Evolutionary conservation across 306 rosid genomes (phyloP).

Genomic region (Senna siamea): DNA sequence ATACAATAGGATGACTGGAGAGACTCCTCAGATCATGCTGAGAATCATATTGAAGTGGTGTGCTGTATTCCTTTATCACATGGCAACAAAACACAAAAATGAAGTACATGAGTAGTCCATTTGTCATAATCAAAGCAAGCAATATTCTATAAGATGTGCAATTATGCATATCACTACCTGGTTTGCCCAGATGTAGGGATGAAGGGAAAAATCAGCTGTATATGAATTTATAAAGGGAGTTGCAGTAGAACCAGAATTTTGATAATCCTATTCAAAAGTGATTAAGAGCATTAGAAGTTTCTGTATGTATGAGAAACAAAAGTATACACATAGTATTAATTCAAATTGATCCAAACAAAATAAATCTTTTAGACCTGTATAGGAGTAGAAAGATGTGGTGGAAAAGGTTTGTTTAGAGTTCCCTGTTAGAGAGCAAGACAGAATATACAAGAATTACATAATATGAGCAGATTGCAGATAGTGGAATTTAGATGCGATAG

Average conservation of each 20-base stretch:
- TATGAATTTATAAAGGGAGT: not conserved
- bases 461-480: not conserved
- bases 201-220: conserved; percentile 9
- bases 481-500: conserved; percentile 11
- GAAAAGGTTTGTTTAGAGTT: not conserved
- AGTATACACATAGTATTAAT: not conserved
- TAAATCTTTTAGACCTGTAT: conserved; percentile 23
- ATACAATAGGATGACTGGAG: conserved; percentile 17
- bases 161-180: conserved; percentile 34
- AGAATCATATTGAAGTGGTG: not conserved
- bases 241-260: conserved; percentile 1
- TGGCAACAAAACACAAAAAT: conserved; percentile 18
- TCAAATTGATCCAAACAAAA: not conserved
- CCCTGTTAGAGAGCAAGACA: conserved; percentile 16
- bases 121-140: conserved; percentile 14
- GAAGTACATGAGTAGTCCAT: conserved; percentile 4
- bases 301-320: not conserved
- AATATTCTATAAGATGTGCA: conserved; percentile 9
- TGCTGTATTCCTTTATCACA: conserved; percentile 10
- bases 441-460: not conserved
- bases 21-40: not conserved
- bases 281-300: conserved; percentile 9
- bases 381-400: conserved; percentile 21
- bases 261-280: conserved; percentile 38
- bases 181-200: conserved; percentile 13